A percentile compares a stretch with the other conserved stretches of the same genome.
Conservation (phyloP, 1,284 basidiomycete species). For the Ganoderma resinaceum region DNA sequence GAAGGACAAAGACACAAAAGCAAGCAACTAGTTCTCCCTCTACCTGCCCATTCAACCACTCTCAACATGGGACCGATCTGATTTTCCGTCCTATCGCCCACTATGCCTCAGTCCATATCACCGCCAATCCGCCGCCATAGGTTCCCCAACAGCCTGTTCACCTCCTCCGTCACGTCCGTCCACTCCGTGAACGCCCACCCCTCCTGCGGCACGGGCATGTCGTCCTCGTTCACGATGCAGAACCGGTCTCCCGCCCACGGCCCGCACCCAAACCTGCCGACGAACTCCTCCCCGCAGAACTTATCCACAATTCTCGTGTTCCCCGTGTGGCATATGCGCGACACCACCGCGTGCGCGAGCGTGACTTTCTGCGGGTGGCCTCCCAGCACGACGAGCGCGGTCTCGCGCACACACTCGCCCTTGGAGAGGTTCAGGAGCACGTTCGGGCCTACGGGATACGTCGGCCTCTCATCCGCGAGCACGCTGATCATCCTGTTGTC, state of each 20-base stretch:
- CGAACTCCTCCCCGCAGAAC: not conserved
- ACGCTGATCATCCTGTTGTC: not conserved
- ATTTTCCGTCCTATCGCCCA: no score
- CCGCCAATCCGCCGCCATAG: not conserved
- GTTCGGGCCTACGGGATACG: not conserved
- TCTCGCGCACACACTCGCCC: slow-evolving; percentile 13
- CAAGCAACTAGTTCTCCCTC: no score
- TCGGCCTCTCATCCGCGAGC: not conserved
- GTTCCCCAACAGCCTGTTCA: slow-evolving; percentile 7
- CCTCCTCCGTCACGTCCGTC: slow-evolving; percentile 26
- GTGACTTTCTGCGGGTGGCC: not conserved
- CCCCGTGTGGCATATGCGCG: slow-evolving; percentile 29
- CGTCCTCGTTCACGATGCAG: slow-evolving; percentile 36
- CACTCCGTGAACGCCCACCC: slow-evolving; percentile 22
- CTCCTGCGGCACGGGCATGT: slow-evolving; percentile 1
- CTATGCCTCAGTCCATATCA: no score
- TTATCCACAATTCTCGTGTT: slow-evolving; percentile 11
- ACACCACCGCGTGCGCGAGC: slow-evolving; percentile 27
- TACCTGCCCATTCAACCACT: no score
- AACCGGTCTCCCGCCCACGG: slow-evolving; percentile 40
- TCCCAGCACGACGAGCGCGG: not conserved
- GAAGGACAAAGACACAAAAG: no score
- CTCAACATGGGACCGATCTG: no score
- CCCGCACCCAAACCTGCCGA: slow-evolving; percentile 17
- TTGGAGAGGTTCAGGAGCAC: slow-evolving; percentile 9